These are phyloP conservation scores for Sporothrix humicola DNA, from an alignment of 2,329 filamentous ascomycete species.

Conservation along the genomic window DNA sequence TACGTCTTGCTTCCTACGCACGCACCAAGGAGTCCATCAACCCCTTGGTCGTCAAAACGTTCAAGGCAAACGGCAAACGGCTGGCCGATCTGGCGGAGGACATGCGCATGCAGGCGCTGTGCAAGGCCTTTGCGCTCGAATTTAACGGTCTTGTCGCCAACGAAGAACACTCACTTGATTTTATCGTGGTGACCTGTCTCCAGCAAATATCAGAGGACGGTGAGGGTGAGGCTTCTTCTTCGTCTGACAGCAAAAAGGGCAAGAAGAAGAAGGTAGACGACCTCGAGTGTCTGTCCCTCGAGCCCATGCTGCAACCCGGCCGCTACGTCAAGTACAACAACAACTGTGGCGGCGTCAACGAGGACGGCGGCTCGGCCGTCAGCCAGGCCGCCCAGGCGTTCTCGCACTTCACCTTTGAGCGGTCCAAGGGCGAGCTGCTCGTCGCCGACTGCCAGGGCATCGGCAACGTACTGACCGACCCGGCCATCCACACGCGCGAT, in stretches of 20 bases:
- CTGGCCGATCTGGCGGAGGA: conserved; percentile 47
- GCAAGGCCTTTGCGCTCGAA: conserved; percentile 50
- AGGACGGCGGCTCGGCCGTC: conserved; percentile 36
- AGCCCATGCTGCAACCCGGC: conserved; percentile 48
- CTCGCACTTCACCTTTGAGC: conserved; percentile 52
- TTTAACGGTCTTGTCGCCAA: conserved; percentile 45
- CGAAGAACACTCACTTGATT: conserved; percentile 43
- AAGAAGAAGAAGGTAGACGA: background rate
- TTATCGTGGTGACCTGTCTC: conserved; percentile 46
- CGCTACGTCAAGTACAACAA: conserved; percentile 50
- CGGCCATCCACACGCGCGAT: conserved; percentile 47
- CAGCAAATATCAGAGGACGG: conserved; percentile 32
- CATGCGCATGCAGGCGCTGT: conserved; percentile 49
- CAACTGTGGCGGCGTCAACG: conserved; percentile 43
- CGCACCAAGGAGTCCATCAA: conserved; percentile 41
- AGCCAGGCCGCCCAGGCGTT: conserved; percentile 49
- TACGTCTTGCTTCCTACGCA: conserved; percentile 48
- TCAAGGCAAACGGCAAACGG: conserved; percentile 40
- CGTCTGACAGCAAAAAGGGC: no score
- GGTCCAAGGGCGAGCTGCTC: conserved; percentile 47
- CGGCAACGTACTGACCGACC: conserved; percentile 47
- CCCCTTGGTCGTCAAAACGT: conserved; percentile 48
- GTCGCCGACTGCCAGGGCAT: conserved; percentile 49
- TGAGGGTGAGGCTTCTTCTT: no score
- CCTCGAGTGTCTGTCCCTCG: conserved; percentile 43